These are phyloP conservation scores for Raphanus sativus DNA, from an alignment of 345 rosid genomes.

Conservation along the genomic window DNA sequence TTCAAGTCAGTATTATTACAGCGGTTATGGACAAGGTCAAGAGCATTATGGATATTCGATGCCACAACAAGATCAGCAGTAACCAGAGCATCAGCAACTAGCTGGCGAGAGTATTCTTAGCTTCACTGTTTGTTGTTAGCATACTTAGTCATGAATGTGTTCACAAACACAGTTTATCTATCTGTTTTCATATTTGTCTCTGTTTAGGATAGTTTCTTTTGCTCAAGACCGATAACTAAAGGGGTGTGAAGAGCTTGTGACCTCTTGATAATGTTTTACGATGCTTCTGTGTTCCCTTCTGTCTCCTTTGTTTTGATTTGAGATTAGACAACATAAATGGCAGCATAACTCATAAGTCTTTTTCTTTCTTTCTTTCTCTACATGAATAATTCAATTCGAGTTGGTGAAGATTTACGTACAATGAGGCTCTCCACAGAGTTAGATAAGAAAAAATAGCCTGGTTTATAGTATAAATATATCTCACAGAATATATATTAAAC, in stretches of 20 bases:
- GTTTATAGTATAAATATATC: background rate
- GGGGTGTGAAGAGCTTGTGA: slow-evolving; percentile 6
- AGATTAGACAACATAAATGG: background rate
- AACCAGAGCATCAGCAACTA: no score
- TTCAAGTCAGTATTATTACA: no score
- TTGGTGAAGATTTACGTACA: background rate
- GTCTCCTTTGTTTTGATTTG: background rate
- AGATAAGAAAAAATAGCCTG: background rate
- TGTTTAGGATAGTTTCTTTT: slow-evolving; percentile 2
- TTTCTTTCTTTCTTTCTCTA: background rate
- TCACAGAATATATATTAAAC: background rate
- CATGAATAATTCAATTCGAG: background rate
- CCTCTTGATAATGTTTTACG: slow-evolving; percentile 12
- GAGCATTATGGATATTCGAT: no score
- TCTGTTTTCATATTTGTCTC: background rate
- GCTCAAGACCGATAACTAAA: slow-evolving; percentile 4
- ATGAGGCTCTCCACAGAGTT: background rate
- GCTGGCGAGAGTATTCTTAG: background rate
- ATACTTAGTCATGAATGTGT: slow-evolving; percentile 7
- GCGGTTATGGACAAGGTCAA: no score
- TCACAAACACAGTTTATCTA: background rate
- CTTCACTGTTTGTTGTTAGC: slow-evolving; percentile 12
- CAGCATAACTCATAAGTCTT: background rate
- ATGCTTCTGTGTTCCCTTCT: background rate
- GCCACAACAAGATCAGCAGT: no score